Evolutionary conservation across 2,329 filamentous ascomycete genomes (phyloP).

Genomic region (Pyrenophora teres): DNA sequence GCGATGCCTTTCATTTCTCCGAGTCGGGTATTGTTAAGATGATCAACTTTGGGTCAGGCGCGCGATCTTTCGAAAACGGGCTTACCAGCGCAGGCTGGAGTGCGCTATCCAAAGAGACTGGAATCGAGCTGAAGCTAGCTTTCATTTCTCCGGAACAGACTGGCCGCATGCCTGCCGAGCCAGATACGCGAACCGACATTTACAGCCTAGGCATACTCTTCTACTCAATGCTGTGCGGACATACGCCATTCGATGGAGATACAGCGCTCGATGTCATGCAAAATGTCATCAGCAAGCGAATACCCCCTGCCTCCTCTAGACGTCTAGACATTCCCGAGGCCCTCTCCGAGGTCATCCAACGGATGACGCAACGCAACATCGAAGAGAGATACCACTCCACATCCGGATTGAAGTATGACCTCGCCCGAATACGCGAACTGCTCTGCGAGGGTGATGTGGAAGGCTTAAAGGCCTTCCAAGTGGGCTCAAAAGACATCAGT

Average conservation of each 20-base stretch:
- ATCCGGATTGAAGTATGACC: conserved; percentile 81
- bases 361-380: conserved; percentile 88
- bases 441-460: conserved; percentile 74
- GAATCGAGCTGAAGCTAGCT: conserved; percentile 84
- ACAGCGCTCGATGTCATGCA: conserved; percentile 90
- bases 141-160: conserved; percentile 96
- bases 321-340: conserved; percentile 84
- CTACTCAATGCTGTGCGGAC: conserved; percentile 73
- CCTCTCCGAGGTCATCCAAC: conserved; percentile 81
- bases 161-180: conserved; percentile 87
- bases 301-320: conserved; percentile 75
- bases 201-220: conserved; percentile 90
- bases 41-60: conserved; percentile 82
- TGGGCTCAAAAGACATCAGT: conserved; percentile 84
- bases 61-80: conserved; percentile 88
- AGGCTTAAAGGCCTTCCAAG: conserved; percentile 72
- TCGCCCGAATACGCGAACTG: conserved; percentile 73
- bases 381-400: conserved; percentile 88
- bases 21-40: conserved; percentile 75
- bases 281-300: conserved; percentile 77
- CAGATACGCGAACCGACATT: conserved; percentile 85
- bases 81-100: conserved; percentile 85
- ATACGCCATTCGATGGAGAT: conserved; percentile 77
- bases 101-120: conserved; percentile 77
- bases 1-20: conserved; percentile 89